A percentile compares a stretch with the other conserved stretches of the same genome.
Conservation (phyloP, 306 rosid species). For the Alnus glutinosa region DNA sequence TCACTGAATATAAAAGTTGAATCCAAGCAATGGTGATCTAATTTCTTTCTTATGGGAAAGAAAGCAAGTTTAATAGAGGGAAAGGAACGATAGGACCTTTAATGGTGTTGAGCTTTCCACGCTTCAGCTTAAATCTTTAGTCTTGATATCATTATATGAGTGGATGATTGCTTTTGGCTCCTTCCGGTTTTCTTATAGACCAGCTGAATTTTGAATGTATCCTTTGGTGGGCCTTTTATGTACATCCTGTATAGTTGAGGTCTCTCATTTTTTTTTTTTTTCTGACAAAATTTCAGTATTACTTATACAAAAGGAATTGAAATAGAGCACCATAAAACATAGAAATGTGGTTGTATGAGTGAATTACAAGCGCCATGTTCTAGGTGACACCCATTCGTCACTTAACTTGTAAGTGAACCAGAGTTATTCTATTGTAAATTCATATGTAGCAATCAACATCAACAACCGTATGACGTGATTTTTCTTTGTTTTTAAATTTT, state of each 20-base stretch:
- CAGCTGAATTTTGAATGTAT: no score
- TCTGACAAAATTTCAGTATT: no score
- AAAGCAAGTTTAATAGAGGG: neutral
- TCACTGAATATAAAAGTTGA: neutral
- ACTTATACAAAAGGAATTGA: no score
- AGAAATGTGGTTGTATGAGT: neutral
- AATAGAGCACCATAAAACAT: no score
- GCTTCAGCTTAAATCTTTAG: neutral
- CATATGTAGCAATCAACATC: neutral
- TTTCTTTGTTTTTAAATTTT: neutral
- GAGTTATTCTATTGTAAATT: neutral
- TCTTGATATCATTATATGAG: neutral
- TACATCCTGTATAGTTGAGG: neutral
- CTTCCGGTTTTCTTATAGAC: no score
- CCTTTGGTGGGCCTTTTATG: neutral
- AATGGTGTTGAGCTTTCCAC: neutral
- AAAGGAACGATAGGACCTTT: neutral
- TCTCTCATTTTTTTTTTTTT: neutral
- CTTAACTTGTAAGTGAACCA: no score
- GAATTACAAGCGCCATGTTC: neutral
- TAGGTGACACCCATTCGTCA: no score
- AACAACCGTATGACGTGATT: neutral
- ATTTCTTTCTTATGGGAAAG: neutral
- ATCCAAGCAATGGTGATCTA: neutral
- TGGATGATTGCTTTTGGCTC: no score